A percentile compares a stretch with the other conserved stretches of the same genome.
phyloP scores from a whole-genome alignment of 164 flowering plant species.

The Vitis amurensis region DNA sequence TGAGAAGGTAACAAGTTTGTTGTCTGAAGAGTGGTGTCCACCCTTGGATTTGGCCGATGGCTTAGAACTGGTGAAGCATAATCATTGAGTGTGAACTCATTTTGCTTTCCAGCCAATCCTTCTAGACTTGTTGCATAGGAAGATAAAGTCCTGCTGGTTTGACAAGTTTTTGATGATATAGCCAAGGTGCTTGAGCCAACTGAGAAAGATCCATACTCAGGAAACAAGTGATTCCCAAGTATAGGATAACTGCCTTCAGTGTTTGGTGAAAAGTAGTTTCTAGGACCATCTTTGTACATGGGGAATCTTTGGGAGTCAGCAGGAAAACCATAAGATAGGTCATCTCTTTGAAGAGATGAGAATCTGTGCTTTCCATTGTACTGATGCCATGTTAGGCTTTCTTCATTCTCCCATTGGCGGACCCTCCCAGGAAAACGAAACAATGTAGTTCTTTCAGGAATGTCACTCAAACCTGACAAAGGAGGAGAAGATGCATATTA shows the following conservation, averaged over 20 bases:
- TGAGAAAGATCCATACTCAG: constrained; percentile 17
- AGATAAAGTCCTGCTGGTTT: constrained; percentile 2
- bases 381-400: constrained; percentile 19
- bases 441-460: constrained; percentile 13
- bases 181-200: constrained; percentile 8
- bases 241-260: constrained; percentile 9
- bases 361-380: constrained; percentile 16
- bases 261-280: constrained; percentile 5
- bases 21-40: constrained; percentile 10
- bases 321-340: constrained; percentile 7
- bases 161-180: constrained; percentile 2
- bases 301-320: constrained; percentile 5
- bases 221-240: constrained; percentile 10
- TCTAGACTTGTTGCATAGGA: constrained; percentile 14
- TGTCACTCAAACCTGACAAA: constrained; percentile 42
- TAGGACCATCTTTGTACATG: constrained; percentile 13
- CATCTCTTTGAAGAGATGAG: constrained; percentile 15
- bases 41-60: constrained; percentile 13
- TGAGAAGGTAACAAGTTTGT: constrained; percentile 17
- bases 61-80: constrained; percentile 17
- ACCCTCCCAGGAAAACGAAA: constrained; percentile 11
- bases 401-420: constrained; percentile 14
- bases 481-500: constrained; percentile 25
- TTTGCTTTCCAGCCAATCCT: background rate
- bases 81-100: constrained; percentile 9